Conservation (phyloP, 306 rosid species). For the Mimosa pudica region DNA sequence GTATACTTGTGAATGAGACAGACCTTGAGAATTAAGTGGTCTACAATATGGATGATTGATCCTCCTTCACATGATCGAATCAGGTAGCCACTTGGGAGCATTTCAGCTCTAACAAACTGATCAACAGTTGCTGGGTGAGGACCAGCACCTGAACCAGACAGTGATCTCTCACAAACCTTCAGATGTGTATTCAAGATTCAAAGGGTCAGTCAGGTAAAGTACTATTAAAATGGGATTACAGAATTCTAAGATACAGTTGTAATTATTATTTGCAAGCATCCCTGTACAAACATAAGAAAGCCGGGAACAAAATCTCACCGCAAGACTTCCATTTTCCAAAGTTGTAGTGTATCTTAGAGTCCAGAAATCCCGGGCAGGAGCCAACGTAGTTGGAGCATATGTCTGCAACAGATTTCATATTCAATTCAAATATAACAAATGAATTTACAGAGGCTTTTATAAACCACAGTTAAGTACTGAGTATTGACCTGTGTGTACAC, state of each 20-base stretch:
- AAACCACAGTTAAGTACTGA: slow-evolving; percentile 2
- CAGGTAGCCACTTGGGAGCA: slow-evolving; percentile 94
- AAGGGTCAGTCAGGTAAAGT: not conserved
- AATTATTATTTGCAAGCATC: not conserved
- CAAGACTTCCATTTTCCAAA: slow-evolving; percentile 91
- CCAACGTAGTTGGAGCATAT: slow-evolving; percentile 91
- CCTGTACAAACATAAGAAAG: not conserved
- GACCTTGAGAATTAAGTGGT: slow-evolving; percentile 96
- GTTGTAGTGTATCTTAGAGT: slow-evolving; percentile 89
- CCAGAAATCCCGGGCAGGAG: slow-evolving; percentile 99
- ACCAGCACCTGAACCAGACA: slow-evolving; percentile 92
- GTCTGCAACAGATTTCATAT: slow-evolving; percentile 50
- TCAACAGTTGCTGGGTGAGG: slow-evolving; percentile 76
- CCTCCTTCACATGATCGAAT: slow-evolving; percentile 99
- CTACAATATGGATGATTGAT: slow-evolving; percentile 94
- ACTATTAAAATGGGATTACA: not conserved
- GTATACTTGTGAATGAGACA: slow-evolving; percentile 22
- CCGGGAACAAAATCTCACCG: slow-evolving; percentile 52
- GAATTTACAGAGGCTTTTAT: not conserved
- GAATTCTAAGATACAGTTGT: not conserved
- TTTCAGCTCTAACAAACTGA: slow-evolving; percentile 84
- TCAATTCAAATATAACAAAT: not conserved
- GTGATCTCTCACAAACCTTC: slow-evolving; percentile 95
- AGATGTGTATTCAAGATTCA: slow-evolving; percentile 29
- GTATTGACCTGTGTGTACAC: slow-evolving; percentile 80